These are phyloP conservation scores for Meyerozyma athensensis DNA, from an alignment of 1,139 yeast genomes.

Conservation along the genomic window DNA sequence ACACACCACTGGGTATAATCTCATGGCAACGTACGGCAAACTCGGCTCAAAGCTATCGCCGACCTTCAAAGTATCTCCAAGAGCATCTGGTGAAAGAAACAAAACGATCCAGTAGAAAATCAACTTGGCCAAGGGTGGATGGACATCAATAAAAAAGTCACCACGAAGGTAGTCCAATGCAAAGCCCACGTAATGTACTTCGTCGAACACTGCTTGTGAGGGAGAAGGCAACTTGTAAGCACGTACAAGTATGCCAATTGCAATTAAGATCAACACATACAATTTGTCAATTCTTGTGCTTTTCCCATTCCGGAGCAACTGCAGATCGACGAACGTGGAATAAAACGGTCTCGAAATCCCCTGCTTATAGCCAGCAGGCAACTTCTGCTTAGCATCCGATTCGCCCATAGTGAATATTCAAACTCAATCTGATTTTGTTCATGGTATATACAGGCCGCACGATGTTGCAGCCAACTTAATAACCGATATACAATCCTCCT, in stretches of 20 bases:
- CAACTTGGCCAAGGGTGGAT: conserved; percentile 80
- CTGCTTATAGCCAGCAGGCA: conserved; percentile 19
- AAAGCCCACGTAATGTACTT: conserved; percentile 80
- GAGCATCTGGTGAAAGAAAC: conserved; percentile 42
- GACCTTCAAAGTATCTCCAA: conserved; percentile 26
- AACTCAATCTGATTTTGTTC: conserved; percentile 1
- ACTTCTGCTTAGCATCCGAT: conserved; percentile 4
- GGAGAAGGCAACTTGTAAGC: conserved; percentile 62
- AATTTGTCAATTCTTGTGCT: conserved; percentile 18
- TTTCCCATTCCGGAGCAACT: conserved; percentile 8
- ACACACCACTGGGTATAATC: conserved; percentile 29
- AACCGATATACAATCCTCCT: conserved; percentile 44
- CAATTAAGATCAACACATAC: conserved; percentile 17
- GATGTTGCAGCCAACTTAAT: conserved; percentile 14
- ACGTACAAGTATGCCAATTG: conserved; percentile 30
- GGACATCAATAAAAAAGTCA: conserved; percentile 83
- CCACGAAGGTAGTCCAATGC: conserved; percentile 72
- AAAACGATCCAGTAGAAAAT: conserved; percentile 41
- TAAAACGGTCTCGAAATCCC: conserved; percentile 16
- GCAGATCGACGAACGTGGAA: conserved; percentile 10
- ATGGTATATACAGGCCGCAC: neutral
- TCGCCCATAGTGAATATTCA: conserved; percentile 1
- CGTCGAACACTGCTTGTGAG: conserved; percentile 86
- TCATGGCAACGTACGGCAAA: conserved; percentile 33
- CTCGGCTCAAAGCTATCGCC: conserved; percentile 28